phyloP scores from a whole-genome alignment of 768 basidiomycete species.

The Rhizopogon vesiculosus region DNA sequence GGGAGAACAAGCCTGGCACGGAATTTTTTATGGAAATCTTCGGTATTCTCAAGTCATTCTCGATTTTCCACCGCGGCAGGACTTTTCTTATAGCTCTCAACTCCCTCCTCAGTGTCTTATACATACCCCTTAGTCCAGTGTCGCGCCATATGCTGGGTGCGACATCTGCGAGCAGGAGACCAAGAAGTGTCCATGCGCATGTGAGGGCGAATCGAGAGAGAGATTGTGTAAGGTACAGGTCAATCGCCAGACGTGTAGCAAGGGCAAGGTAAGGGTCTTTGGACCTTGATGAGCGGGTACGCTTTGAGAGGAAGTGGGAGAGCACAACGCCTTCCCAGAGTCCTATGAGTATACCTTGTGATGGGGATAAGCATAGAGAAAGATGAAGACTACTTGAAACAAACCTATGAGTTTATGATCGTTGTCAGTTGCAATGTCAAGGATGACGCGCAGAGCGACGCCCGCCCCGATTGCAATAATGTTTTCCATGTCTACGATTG shows the following conservation, averaged over 20 bases:
- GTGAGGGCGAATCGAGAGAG: conserved; percentile 42
- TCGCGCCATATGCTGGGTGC: conserved; percentile 43
- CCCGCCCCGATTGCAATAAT: conserved; percentile 65
- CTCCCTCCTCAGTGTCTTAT: conserved; percentile 32
- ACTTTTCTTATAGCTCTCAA: conserved; percentile 25
- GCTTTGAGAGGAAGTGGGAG: conserved; percentile 66
- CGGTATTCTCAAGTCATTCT: conserved; percentile 16
- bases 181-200: conserved; percentile 47
- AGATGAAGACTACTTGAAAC: conserved; percentile 4
- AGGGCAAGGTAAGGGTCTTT: conserved; percentile 68
- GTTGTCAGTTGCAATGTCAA: conserved; percentile 42
- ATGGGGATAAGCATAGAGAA: conserved; percentile 23
- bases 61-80: conserved; percentile 25
- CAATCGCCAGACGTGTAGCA: conserved; percentile 65
- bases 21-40: neutral
- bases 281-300: conserved; percentile 41
- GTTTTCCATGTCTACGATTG: conserved; percentile 53
- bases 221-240: conserved; percentile 62
- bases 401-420: conserved; percentile 26
- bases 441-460: conserved; percentile 57
- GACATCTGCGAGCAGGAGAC: conserved; percentile 50
- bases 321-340: conserved; percentile 78
- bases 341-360: conserved; percentile 62
- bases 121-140: conserved; percentile 30
- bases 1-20: neutral